These are phyloP conservation scores for Ramalina peruviana DNA, from an alignment of 495 filamentous ascomycete genomes.

Conservation along the genomic window DNA sequence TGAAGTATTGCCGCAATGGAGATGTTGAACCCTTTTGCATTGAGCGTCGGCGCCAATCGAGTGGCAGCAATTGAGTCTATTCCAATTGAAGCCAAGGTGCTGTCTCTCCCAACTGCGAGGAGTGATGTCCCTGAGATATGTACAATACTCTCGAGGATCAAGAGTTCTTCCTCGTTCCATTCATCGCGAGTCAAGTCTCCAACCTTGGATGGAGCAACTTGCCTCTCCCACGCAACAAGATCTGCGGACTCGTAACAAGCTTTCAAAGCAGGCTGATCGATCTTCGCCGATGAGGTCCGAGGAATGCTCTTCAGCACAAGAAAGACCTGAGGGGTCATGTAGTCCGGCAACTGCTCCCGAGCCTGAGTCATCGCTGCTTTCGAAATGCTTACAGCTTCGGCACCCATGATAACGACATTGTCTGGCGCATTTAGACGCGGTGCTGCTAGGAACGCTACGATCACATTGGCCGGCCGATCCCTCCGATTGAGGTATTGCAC, in stretches of 20 bases:
- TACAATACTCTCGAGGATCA: conserved; percentile 17
- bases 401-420: conserved; percentile 1
- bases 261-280: conserved; percentile 21
- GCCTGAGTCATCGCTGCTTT: conserved; percentile 17
- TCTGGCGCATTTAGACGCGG: conserved; percentile 2
- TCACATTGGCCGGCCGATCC: conserved; percentile 22
- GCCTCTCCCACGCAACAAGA: conserved; percentile 21
- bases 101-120: conserved; percentile 14
- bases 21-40: conserved; percentile 14
- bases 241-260: conserved; percentile 18
- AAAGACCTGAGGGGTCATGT: conserved; percentile 26
- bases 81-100: conserved; percentile 20
- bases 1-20: conserved; percentile 21
- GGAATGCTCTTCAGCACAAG: conserved; percentile 21
- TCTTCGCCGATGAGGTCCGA: conserved; percentile 23
- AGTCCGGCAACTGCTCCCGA: conserved; percentile 15
- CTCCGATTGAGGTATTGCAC: conserved; percentile 17
- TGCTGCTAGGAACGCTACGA: conserved; percentile 24
- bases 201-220: conserved; percentile 9
- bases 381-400: conserved; percentile 14
- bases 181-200: not conserved
- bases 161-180: not conserved
- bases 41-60: conserved; percentile 19
- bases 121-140: conserved; percentile 17
- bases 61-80: conserved; percentile 27